Evolutionary conservation across 2,329 filamentous ascomycete species (phyloP), one percentile per base, ranked within the genome.

Genomic region (Cryphonectria parasitica): DNA sequence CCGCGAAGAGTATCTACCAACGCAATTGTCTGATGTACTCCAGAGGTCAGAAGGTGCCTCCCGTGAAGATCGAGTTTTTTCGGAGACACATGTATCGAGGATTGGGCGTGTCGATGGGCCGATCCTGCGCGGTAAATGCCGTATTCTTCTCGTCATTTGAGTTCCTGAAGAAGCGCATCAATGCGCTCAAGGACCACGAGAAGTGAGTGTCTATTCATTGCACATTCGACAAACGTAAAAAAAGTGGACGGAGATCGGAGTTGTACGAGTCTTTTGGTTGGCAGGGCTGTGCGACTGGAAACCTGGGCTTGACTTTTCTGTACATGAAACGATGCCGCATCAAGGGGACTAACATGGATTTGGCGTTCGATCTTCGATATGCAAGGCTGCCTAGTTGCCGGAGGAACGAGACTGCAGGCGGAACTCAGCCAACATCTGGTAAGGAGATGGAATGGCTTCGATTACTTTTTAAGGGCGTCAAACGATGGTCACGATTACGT

Each of bases 101-200:
- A 41, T 85, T 97, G 3, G 92, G 90, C 31, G 93, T 96, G 36
- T 95, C 92, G 52, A 95, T 96, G 90, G 87, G 89, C 74, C 90
- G 93, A 69, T 95, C 92, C 17, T 94, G 92, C 76, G 85, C 93
- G 67, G 90, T 96, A 75, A 97, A 97, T 79, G 92, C 93, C 74
- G 92, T 97, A 76, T 97, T 97, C 85, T 97, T 97, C 82, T 94
- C 92, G 60, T 91, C 90, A 54, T 97, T 96, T 78, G 93, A 97
- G 81, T 90, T 93, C 76, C 87, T 93, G 76, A 96, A 96, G 83
- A 91, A 90, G 79, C 84, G 85, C 74, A 88, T 90, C 80, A 86
- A 87, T 77, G 80, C 82, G 13, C 81, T 87, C 74, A 85, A 88
- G 54, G 85, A 88, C 65, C 76, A 79, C 11, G 71, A 71, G 58